phyloP scores from a whole-genome alignment of 2,329 filamentous ascomycete genomes.

The Diaporthe caulivora region DNA sequence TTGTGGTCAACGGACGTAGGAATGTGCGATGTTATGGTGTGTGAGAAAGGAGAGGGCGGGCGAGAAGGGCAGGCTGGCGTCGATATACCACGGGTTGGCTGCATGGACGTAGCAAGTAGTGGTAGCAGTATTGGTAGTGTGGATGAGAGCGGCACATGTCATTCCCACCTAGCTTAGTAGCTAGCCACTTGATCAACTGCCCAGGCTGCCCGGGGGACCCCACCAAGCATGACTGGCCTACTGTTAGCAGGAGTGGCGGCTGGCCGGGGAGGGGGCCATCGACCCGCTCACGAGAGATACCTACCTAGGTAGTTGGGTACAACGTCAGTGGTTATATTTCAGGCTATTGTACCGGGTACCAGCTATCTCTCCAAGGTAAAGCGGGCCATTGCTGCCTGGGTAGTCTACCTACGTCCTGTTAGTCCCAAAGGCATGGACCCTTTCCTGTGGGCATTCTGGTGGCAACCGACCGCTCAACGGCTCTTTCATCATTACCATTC shows the following conservation, averaged over 20 bases:
- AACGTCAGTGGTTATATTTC: too few relatives aligned
- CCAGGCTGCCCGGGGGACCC: conserved; percentile 21
- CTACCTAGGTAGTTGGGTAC: neutral
- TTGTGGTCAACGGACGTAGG: neutral
- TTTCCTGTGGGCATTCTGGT: neutral
- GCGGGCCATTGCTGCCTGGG: neutral
- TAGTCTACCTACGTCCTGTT: neutral
- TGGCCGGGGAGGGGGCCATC: too few relatives aligned
- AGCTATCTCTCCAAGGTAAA: neutral
- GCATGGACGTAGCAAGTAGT: too few relatives aligned
- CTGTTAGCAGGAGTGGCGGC: neutral
- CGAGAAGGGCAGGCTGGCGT: neutral
- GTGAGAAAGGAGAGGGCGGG: neutral
- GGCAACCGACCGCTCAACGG: conserved; percentile 1
- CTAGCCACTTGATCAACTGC: conserved; percentile 28
- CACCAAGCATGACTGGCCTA: conserved; percentile 8
- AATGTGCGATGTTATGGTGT: neutral
- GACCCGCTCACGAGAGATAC: neutral
- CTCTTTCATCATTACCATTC: conserved; percentile 3
- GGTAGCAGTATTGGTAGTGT: too few relatives aligned
- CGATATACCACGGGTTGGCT: neutral
- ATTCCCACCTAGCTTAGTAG: conserved; percentile 5
- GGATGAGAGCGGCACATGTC: conserved; percentile 20
- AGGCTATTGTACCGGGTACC: too few relatives aligned
- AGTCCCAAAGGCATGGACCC: neutral